These are phyloP conservation scores for Yamagishiella unicocca DNA, from an alignment of 139 green algal genomes.

Conservation along the genomic window DNA sequence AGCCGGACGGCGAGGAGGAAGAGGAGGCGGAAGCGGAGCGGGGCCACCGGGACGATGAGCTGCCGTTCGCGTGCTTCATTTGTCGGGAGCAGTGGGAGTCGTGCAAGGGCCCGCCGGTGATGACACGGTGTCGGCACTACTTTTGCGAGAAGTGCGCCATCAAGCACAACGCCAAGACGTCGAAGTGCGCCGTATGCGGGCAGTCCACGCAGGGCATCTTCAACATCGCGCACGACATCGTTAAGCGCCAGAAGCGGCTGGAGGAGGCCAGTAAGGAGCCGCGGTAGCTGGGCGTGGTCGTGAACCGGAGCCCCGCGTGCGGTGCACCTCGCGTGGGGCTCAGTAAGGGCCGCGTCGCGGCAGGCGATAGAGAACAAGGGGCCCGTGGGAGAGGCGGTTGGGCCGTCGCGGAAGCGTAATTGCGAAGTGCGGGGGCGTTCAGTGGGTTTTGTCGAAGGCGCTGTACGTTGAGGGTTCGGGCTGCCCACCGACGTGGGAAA, in stretches of 20 bases:
- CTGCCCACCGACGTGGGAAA: too few species aligned
- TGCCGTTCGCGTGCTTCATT: constrained; percentile 97
- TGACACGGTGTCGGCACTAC: constrained; percentile 97
- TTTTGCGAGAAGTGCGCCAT: constrained; percentile 98
- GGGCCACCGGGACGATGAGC: constrained; percentile 81
- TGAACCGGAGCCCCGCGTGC: too few species aligned
- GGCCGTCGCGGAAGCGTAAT: too few species aligned
- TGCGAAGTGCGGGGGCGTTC: too few species aligned
- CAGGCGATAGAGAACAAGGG: too few species aligned
- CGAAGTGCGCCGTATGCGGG: constrained; percentile 93
- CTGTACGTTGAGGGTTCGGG: too few species aligned
- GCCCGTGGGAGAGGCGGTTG: too few species aligned
- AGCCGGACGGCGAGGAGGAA: constrained; percentile 71
- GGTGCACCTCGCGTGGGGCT: too few species aligned
- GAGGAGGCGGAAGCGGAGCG: constrained; percentile 54
- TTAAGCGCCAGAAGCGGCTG: constrained; percentile 83
- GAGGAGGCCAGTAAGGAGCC: too few species aligned
- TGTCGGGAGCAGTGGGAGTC: constrained; percentile 90
- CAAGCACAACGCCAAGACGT: constrained; percentile 80
- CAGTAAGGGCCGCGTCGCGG: too few species aligned
- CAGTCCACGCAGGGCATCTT: constrained; percentile 95
- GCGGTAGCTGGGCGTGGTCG: too few species aligned
- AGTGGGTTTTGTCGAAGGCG: too few species aligned
- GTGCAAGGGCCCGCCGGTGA: constrained; percentile 83
- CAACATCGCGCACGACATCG: constrained; percentile 95